Percentiles rank a stretch among this genome's conserved stretches.
Conservation (phyloP, 495 filamentous ascomycete genomes). For the Penicillium cataractarum region DNA sequence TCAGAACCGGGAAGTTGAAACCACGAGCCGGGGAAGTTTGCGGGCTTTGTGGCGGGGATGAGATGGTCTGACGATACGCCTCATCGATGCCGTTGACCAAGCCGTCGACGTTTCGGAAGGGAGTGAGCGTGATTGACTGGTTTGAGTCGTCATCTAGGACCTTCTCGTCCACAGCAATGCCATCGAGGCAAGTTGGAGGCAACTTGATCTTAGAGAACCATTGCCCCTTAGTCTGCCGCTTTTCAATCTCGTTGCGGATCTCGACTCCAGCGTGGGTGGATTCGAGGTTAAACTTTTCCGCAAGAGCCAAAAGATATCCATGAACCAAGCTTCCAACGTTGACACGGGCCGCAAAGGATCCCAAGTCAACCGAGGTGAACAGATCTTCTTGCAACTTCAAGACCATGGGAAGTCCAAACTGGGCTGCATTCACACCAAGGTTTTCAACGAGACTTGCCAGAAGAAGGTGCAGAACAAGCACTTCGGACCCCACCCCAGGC, state of each 20-base stretch:
- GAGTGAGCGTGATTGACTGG: constrained; percentile 29
- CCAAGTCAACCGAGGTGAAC: constrained; percentile 56
- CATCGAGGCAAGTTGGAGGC: constrained; percentile 56
- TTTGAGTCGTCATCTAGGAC: constrained; percentile 12
- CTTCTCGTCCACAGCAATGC: constrained; percentile 39
- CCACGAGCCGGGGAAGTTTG: constrained; percentile 69
- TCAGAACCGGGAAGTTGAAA: constrained; percentile 63
- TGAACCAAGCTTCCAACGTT: constrained; percentile 82
- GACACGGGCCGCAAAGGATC: constrained; percentile 63
- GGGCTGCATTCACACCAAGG: constrained; percentile 82
- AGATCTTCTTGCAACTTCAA: constrained; percentile 85
- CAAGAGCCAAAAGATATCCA: constrained; percentile 81
- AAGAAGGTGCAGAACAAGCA: constrained; percentile 75
- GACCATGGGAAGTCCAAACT: constrained; percentile 83
- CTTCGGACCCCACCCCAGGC: constrained; percentile 68
- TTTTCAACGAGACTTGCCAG: constrained; percentile 70
- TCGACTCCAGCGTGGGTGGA: constrained; percentile 63
- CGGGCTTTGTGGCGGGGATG: constrained; percentile 69
- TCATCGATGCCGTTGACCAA: constrained; percentile 74
- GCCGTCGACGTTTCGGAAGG: constrained; percentile 49
- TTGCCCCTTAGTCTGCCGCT: constrained; percentile 67
- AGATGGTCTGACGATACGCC: constrained; percentile 60
- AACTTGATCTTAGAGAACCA: constrained; percentile 72
- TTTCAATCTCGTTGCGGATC: constrained; percentile 74
- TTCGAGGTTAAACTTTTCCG: constrained; percentile 77